phyloP scores from a whole-genome alignment of 2,329 filamentous ascomycete genomes.

The Penicillium sp. region DNA sequence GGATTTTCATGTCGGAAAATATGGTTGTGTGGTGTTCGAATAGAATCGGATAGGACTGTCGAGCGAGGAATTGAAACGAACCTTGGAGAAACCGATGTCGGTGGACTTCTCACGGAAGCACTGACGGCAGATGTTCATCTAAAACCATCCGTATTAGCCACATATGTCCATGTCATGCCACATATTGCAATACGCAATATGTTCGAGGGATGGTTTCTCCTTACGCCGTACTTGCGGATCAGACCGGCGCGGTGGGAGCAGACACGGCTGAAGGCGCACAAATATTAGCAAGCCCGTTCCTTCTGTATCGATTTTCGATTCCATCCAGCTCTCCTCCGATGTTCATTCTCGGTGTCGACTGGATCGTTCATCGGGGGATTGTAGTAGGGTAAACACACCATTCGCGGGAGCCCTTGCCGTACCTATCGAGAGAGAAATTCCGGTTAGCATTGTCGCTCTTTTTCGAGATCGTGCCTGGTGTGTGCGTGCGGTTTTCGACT shows the following conservation, averaged over 20 bases:
- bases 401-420: constrained; percentile 84
- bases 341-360: constrained; percentile 4
- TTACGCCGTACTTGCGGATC: constrained; percentile 92
- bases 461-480: constrained; percentile 6
- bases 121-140: constrained; percentile 54
- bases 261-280: constrained; percentile 52
- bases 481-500: constrained; percentile 15
- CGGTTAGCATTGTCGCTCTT: constrained; percentile 15
- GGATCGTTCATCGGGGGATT: constrained; percentile 11
- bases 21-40: neutral
- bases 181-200: neutral
- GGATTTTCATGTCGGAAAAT: neutral
- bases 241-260: constrained; percentile 96
- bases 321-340: constrained; percentile 8
- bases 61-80: constrained; percentile 31
- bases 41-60: neutral
- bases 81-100: constrained; percentile 63
- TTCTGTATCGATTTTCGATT: constrained; percentile 20
- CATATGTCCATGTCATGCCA: constrained; percentile 10
- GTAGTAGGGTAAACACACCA: constrained; percentile 58
- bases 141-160: constrained; percentile 16
- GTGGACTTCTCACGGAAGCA: constrained; percentile 61
- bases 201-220: constrained; percentile 11
- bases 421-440: constrained; percentile 20
- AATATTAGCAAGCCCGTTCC: constrained; percentile 19